Conservation (phyloP, 164 flowering plant species). For the Kalanchoe fedtschenkoi region DNA sequence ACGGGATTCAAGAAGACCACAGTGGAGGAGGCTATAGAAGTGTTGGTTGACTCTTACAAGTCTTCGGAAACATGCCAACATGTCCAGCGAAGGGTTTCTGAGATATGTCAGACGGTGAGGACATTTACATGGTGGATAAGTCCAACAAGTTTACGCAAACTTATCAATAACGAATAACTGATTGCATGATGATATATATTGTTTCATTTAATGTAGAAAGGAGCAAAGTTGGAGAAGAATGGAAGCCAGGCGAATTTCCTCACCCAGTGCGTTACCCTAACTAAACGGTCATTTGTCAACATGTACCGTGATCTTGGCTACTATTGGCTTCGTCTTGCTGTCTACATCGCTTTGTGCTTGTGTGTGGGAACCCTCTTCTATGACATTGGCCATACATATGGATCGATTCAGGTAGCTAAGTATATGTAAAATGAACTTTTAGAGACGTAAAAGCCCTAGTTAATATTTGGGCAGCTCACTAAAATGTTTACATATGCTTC, state of each 20-base stretch:
- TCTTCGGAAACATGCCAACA: slow-evolving; percentile 12
- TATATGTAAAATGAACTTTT: no score
- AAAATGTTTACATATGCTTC: no score
- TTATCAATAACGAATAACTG: no score
- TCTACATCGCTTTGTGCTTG: slow-evolving; percentile 15
- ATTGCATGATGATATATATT: no score
- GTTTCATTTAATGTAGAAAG: no score
- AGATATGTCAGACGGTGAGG: slow-evolving; percentile 13
- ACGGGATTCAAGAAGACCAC: no score
- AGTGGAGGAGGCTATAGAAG: slow-evolving; percentile 21
- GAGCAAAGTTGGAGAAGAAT: slow-evolving; percentile 10
- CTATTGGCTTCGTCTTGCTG: slow-evolving; percentile 28
- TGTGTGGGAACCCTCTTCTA: slow-evolving; percentile 15
- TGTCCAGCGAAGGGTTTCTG: slow-evolving; percentile 13
- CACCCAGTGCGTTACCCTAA: slow-evolving; percentile 14
- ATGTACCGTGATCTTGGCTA: slow-evolving; percentile 24
- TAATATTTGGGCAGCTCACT: no score
- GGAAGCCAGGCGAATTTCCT: slow-evolving; percentile 13
- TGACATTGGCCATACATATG: slow-evolving; percentile 10
- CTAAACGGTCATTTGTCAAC: slow-evolving; percentile 16
- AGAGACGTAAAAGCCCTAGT: no score
- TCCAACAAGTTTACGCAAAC: no score
- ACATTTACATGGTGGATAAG: no score
- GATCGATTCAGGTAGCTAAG: slow-evolving; percentile 12
- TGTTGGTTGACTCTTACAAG: slow-evolving; percentile 18